Evolutionary conservation across 1,284 basidiomycete species (phyloP), one percentile per base, ranked within the genome.

Genomic region (Tremellales sp.): DNA sequence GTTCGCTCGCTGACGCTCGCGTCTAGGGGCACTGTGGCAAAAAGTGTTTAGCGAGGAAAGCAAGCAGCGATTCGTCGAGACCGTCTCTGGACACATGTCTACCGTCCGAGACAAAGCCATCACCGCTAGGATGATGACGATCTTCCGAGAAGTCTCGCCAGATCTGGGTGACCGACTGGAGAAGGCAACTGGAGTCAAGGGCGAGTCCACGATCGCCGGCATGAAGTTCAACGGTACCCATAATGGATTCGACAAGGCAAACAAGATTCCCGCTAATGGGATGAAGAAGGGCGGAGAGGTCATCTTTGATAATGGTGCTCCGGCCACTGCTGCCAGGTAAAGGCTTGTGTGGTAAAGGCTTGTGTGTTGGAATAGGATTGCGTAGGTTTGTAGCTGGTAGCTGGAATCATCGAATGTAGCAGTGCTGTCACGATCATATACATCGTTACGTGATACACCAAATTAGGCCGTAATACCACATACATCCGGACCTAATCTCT

Each of bases 111-210:
- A 79, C 58, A 58, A 78, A 17, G 79, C 78, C 58, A 80, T 91
- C 70, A 82, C 82, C 74, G 76, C 78, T 29, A 79, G 83, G 58
- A 84, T 87, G 71, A 85, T 91, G 37, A 81, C 84, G 36, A 86
- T 89, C 53, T 92, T 84, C 79, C 83, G 86, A 42, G 82, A 82
- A 49, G 83, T 93, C 53, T 80, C 85, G 68, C 83, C 86, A 65
- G 78, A 76, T 24, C 76, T 92, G 35, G 83, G 83, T 4, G 80
- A 85, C 67, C 80, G 85, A 53, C 78, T 94, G 60, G 86, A 87
- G 22, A 81, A 81, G 64, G 85, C 81, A 2, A 80, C 90, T 43
- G 83, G 83, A 43, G 76, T 81, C 46, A 60, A 71, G 60, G 62
- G 62, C 10, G 58, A 67, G 52, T 37, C 40, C 0, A 46, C 49